Percentiles rank a stretch among this genome's conserved stretches.
Evolutionary conservation across 306 rosid species (phyloP).

Genomic region (Quercus dentata): DNA sequence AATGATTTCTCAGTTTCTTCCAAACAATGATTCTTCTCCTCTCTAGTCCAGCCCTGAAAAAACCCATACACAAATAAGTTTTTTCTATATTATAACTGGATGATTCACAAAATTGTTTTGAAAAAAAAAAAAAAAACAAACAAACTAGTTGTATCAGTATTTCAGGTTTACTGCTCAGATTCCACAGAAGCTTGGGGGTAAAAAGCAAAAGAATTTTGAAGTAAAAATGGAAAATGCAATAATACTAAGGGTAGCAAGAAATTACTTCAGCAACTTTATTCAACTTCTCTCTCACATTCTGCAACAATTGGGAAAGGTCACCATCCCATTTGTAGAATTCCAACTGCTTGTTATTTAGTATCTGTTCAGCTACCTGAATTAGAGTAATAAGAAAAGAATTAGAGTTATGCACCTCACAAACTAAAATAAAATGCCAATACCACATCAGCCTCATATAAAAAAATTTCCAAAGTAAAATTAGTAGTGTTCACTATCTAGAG

Average conservation of each 20-base stretch:
- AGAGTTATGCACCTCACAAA: background rate
- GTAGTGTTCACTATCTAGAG: background rate
- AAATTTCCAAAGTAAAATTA: background rate
- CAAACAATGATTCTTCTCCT: constrained; percentile 90
- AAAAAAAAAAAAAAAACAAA: background rate
- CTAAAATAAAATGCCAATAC: background rate
- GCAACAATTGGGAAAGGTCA: constrained; percentile 71
- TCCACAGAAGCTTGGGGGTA: background rate
- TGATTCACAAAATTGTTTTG: background rate
- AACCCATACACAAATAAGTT: background rate
- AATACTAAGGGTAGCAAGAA: background rate
- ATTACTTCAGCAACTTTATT: constrained; percentile 85
- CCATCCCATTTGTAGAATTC: constrained; percentile 97
- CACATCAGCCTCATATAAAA: background rate
- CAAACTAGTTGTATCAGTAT: background rate
- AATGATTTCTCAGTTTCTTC: constrained; percentile 97
- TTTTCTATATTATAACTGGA: no score
- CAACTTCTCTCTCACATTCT: constrained; percentile 85
- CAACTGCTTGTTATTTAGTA: constrained; percentile 65
- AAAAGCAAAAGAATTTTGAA: background rate
- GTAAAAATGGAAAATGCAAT: background rate
- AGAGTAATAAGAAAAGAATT: background rate
- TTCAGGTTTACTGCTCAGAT: background rate
- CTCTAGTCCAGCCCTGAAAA: constrained; percentile 81
- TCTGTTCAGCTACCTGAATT: constrained; percentile 62